Percentiles rank a stretch among this genome's conserved stretches.
Conservation (phyloP, 192 early-diverging fungal species). For the Gonapodya sp. region DNA sequence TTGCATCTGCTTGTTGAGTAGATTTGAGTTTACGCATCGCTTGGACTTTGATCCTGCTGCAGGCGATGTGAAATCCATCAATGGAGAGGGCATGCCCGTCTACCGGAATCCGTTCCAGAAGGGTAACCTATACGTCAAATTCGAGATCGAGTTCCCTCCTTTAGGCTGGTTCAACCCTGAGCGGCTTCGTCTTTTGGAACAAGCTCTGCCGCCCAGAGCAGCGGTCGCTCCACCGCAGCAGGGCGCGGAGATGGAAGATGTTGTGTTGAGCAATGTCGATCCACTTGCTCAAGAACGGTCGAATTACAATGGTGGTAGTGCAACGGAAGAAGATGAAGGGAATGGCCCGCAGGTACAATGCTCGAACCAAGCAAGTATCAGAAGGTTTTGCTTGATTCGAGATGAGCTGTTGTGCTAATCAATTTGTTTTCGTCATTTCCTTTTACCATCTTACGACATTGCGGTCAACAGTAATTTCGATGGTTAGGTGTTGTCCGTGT, state of each 20-base stretch:
- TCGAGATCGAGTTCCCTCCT: conserved; percentile 86
- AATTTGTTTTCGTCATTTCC: background rate
- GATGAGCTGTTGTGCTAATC: background rate
- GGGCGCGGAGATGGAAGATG: conserved; percentile 68
- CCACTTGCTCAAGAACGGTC: conserved; percentile 55
- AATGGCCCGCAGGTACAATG: conserved; percentile 81
- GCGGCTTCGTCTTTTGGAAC: conserved; percentile 65
- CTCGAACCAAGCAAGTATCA: conserved; percentile 62
- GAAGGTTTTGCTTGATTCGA: background rate
- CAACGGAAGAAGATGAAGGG: conserved; percentile 60
- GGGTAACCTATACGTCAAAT: conserved; percentile 89
- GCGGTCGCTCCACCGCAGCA: conserved; percentile 37
- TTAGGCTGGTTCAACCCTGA: conserved; percentile 67
- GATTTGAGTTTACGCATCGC: too few relatives aligned
- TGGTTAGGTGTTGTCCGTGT: background rate
- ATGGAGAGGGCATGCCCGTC: conserved; percentile 91
- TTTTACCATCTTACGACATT: background rate
- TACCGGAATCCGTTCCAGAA: conserved; percentile 59
- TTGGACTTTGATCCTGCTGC: background rate
- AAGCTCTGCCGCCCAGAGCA: conserved; percentile 68
- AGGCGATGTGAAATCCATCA: conserved; percentile 69
- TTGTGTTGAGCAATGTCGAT: conserved; percentile 67
- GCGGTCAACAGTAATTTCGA: background rate
- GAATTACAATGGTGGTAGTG: conserved; percentile 36
- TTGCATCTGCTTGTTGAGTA: too few relatives aligned